phyloP scores from a whole-genome alignment of 2,329 filamentous ascomycete genomes.

The Zasmidium citrigriseum region DNA sequence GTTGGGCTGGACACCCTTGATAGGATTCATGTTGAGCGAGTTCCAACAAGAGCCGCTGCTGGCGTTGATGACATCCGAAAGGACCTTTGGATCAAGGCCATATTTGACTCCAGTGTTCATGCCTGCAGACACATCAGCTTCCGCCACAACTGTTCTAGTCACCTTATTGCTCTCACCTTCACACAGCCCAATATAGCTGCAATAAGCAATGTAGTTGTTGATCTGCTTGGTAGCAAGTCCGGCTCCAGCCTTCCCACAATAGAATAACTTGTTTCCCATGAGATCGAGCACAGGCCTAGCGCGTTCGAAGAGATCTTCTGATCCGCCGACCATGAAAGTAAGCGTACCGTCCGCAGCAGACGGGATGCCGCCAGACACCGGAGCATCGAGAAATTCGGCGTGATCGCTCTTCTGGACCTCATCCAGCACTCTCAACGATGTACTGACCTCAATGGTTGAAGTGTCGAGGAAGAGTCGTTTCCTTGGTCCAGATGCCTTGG shows the following conservation, averaged over 20 bases:
- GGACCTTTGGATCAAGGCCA: slow-evolving; percentile 53
- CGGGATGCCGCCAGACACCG: slow-evolving; percentile 40
- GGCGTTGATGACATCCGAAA: slow-evolving; percentile 51
- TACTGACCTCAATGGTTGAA: slow-evolving; percentile 24
- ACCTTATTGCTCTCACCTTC: too few species aligned
- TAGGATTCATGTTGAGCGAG: slow-evolving; percentile 31
- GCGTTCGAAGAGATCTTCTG: slow-evolving; percentile 7
- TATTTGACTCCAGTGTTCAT: slow-evolving; percentile 60
- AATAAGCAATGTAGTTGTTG: slow-evolving; percentile 60
- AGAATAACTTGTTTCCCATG: slow-evolving; percentile 34
- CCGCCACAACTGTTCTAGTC: too few species aligned
- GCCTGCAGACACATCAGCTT: slow-evolving; percentile 58
- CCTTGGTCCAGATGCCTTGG: neutral
- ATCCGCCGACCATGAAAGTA: slow-evolving; percentile 41
- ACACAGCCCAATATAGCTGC: slow-evolving; percentile 55
- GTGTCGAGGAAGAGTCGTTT: slow-evolving; percentile 26
- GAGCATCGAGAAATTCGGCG: slow-evolving; percentile 37
- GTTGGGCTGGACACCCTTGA: slow-evolving; percentile 37
- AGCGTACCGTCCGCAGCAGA: slow-evolving; percentile 38
- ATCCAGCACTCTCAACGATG: slow-evolving; percentile 17
- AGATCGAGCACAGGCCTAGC: slow-evolving; percentile 13
- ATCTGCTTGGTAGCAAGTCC: slow-evolving; percentile 40
- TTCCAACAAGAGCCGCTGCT: slow-evolving; percentile 43
- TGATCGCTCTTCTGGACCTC: slow-evolving; percentile 7
- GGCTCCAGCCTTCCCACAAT: slow-evolving; percentile 32